Evolutionary conservation across 805 yeast genomes (phyloP).

Genomic region (Hanseniaspora valbyensis): DNA sequence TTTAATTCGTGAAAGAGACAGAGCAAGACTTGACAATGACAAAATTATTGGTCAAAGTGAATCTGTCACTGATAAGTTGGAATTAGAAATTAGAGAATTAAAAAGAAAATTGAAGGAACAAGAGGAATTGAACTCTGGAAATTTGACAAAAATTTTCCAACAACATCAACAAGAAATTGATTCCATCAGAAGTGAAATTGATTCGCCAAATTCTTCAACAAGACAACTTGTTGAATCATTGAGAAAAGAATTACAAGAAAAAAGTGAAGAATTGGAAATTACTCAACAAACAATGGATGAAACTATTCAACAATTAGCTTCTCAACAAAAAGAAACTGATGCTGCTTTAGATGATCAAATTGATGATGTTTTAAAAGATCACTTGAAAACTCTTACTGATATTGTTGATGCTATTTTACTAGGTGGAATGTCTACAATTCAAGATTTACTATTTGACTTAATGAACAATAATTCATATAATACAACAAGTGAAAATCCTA

Average conservation of each 20-base stretch:
- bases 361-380: constrained; percentile 40
- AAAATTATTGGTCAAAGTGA: constrained; percentile 53
- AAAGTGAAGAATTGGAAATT: constrained; percentile 69
- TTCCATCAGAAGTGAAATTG: constrained; percentile 33
- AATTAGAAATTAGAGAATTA: constrained; percentile 51
- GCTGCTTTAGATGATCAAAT: constrained; percentile 48
- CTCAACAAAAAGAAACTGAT: constrained; percentile 38
- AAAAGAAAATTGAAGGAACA: constrained; percentile 47
- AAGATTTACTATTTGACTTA: constrained; percentile 57
- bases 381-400: constrained; percentile 40
- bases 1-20: constrained; percentile 76
- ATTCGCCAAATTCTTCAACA: constrained; percentile 24
- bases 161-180: constrained; percentile 52
- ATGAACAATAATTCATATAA: constrained; percentile 77
- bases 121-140: constrained; percentile 54
- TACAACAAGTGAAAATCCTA: constrained; percentile 63
- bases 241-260: constrained; percentile 44
- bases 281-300: constrained; percentile 69
- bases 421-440: constrained; percentile 60
- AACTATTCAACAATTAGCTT: constrained; percentile 50
- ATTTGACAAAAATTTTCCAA: constrained; percentile 45
- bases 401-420: constrained; percentile 60
- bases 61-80: constrained; percentile 53
- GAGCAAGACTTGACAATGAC: constrained; percentile 69
- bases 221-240: constrained; percentile 25